phyloP scores from a whole-genome alignment of 192 early-diverging fungal species.

The Linnemannia elongata region DNA sequence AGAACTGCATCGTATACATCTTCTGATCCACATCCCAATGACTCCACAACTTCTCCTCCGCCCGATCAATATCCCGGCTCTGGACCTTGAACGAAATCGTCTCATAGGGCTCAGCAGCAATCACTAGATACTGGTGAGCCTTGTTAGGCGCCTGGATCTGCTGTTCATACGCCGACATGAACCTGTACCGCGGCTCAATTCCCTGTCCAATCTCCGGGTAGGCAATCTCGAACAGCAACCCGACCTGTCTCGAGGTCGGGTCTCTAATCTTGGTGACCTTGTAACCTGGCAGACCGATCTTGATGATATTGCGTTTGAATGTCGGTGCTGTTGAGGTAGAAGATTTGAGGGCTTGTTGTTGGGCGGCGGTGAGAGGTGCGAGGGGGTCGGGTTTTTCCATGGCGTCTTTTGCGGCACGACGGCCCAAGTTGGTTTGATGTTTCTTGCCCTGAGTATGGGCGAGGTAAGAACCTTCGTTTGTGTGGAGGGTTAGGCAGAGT shows the following conservation, averaged over 20 bases:
- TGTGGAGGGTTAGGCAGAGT: constrained; percentile 87
- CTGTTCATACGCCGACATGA: constrained; percentile 98
- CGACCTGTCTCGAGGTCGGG: constrained; percentile 87
- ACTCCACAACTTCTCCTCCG: constrained; percentile 90
- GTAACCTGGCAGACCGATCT: constrained; percentile 97
- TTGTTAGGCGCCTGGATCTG: constrained; percentile 88
- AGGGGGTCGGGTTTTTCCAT: constrained; percentile 68
- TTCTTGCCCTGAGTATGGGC: constrained; percentile 99
- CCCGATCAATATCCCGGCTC: constrained; percentile 90
- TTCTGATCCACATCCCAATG: constrained; percentile 94
- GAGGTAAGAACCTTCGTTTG: constrained; percentile 94
- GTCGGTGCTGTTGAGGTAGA: constrained; percentile 20
- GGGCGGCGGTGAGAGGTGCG: constrained; percentile 50
- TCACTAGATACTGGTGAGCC: constrained; percentile 91
- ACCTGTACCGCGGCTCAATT: constrained; percentile 90
- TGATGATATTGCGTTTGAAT: constrained; percentile 84
- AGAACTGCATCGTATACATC: constrained; percentile 92
- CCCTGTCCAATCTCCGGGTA: constrained; percentile 93
- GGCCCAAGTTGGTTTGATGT: constrained; percentile 94
- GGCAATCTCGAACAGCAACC: constrained; percentile 93
- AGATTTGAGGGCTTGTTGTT: constrained; percentile 60
- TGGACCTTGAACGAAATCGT: constrained; percentile 95
- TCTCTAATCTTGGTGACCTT: constrained; percentile 93
- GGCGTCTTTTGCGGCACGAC: constrained; percentile 90
- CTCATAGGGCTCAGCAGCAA: constrained; percentile 98